Base-by-base conservation (phyloP, 805 yeast species). In the Metschnikowia baotianmanensis region DNA sequence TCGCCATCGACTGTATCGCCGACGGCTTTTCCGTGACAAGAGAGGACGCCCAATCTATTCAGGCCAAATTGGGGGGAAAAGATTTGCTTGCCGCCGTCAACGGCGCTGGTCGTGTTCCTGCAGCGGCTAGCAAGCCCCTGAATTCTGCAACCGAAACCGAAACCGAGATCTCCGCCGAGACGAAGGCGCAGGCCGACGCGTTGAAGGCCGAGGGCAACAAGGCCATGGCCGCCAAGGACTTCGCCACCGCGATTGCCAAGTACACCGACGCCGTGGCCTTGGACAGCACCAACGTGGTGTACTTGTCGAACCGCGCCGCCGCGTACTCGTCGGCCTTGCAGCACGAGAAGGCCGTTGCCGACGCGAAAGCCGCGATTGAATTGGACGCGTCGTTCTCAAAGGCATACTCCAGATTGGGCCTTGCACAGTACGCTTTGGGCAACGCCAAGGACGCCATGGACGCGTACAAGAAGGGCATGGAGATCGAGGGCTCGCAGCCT, bases 401-500 rank as follows among this genome's bases (percentile, higher is more conserved):
- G 71, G 96, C 96, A 9, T 93, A 89, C 74, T 86, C 96, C 5
- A 83, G 99, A 64, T 72, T 93, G 52, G 99, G 98, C 3, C 79
- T 90, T 53, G 98, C 99, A 4, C 80, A 83, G 59, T 91, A 83
- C 63, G 96, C 96, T n/a, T 71, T 85, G 45, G 96, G 96, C n/a
- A 91, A 90, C 59, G 82, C 91, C 44, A 81, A 85, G 64, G 96
- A 84, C 38, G 78, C 99, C 10, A 72, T 89, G 71, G 84, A 88
- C 34, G 97, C 98, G 21, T 93, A 93, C 67, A 82, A 86, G 65
- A 75, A 74, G 50, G 99, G 96, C 28, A 65, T 93, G 51, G 89
- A 86, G 43, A 78, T 80, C 42, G 98, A 93, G 67, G 96, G 97
- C 31, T 85, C 80, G 32, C 67, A 70, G 19, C 88, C 91, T 34